Evolutionary conservation across 2,329 filamentous ascomycete genomes (phyloP).

Genomic region (Fusarium verticillioides): DNA sequence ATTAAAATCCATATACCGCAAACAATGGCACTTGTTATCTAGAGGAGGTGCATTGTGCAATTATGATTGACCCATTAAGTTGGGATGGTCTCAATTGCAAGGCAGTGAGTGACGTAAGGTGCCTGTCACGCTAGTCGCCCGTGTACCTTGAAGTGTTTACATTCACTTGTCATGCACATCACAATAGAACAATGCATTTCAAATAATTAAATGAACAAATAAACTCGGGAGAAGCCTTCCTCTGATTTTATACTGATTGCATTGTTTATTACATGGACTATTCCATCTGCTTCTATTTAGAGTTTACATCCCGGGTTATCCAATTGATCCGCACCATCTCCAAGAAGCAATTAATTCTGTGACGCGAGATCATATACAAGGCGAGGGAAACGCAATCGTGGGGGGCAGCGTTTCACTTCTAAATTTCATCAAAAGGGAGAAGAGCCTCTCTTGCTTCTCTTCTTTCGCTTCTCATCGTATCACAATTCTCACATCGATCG

Average conservation of each 20-base stretch:
- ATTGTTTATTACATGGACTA: neutral
- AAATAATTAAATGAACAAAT: neutral
- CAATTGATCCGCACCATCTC: constrained; percentile 7
- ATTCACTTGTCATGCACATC: neutral
- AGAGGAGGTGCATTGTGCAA: too few relatives aligned
- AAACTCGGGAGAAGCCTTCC: neutral
- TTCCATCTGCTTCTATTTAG: neutral
- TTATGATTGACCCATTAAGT: neutral
- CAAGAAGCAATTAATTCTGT: constrained; percentile 38
- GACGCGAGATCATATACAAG: neutral
- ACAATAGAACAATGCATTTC: neutral
- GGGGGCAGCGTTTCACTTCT: neutral
- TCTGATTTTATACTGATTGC: neutral
- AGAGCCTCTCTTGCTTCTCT: neutral
- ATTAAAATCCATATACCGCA: neutral
- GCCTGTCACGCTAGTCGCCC: neutral
- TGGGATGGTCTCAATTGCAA: neutral
- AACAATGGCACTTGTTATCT: neutral
- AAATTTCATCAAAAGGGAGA: neutral
- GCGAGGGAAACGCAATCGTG: neutral
- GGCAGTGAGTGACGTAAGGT: neutral
- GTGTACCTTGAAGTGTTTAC: neutral
- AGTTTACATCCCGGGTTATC: constrained; percentile 3
- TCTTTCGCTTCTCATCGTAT: neutral
- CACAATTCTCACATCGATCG: neutral